Percentiles rank a stretch among this genome's conserved stretches.
Conservation (phyloP, 768 basidiomycete genomes). For the Boletus rubescentipes region DNA sequence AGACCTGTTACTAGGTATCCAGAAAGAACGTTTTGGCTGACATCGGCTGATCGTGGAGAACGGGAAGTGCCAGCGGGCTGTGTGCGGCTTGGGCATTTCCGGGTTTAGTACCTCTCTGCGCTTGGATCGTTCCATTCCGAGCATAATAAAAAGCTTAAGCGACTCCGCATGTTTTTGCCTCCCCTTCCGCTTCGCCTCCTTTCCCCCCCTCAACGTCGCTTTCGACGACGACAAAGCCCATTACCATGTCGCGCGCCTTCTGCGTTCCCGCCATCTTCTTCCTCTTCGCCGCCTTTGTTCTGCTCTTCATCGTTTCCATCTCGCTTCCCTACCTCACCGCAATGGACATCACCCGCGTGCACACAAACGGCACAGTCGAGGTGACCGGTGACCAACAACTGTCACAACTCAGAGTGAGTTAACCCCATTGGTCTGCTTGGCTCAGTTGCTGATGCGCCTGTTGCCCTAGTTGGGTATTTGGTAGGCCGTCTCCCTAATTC, state of each 20-base stretch:
- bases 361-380: conserved; percentile 39
- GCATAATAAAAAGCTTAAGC: conserved; percentile 18
- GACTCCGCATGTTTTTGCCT: not conserved
- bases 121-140: conserved; percentile 6
- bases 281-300: conserved; percentile 59
- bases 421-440: not conserved
- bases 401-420: conserved; percentile 55
- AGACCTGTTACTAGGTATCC: no score
- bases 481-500: conserved; percentile 35
- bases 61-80: not conserved
- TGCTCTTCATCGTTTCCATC: conserved; percentile 66
- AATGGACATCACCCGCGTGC: conserved; percentile 63
- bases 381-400: conserved; percentile 28
- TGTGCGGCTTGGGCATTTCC: conserved; percentile 5
- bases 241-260: conserved; percentile 47
- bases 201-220: conserved; percentile 5
- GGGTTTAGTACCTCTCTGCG: conserved; percentile 1
- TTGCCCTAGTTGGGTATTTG: conserved; percentile 64
- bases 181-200: not conserved
- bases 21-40: no score
- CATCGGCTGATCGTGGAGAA: not conserved
- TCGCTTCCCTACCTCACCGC: conserved; percentile 69
- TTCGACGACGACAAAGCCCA: not conserved
- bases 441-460: conserved; percentile 1
- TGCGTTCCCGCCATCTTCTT: conserved; percentile 61